Conservation (phyloP, 441 rosid species). For the Eutrema salsugineum region DNA sequence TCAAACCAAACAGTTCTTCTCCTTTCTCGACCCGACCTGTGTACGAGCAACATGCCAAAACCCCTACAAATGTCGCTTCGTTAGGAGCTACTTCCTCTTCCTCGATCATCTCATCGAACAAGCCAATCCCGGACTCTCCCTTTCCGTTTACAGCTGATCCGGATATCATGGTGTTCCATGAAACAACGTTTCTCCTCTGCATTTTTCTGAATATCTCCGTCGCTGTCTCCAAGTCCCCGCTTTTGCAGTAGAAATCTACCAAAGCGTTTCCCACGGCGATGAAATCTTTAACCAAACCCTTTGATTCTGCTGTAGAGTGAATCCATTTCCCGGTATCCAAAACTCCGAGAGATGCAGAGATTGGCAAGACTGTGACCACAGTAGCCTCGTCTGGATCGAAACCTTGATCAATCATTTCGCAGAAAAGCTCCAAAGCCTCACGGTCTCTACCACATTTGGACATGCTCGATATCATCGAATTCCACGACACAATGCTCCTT, state of each 20-base stretch:
- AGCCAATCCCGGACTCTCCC: constrained; percentile 49
- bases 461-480: constrained; percentile 65
- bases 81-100: constrained; percentile 48
- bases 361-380: constrained; percentile 61
- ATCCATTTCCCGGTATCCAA: constrained; percentile 51
- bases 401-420: constrained; percentile 59
- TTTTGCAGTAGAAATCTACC: constrained; percentile 66
- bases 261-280: constrained; percentile 66
- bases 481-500: constrained; percentile 73
- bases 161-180: constrained; percentile 72
- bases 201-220: constrained; percentile 41
- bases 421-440: constrained; percentile 63
- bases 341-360: constrained; percentile 59
- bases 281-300: constrained; percentile 34
- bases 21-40: constrained; percentile 58
- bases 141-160: constrained; percentile 70
- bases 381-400: constrained; percentile 72
- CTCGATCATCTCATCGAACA: constrained; percentile 62
- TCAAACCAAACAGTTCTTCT: constrained; percentile 48
- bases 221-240: constrained; percentile 61
- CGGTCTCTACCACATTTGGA: constrained; percentile 51
- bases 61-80: constrained; percentile 52
- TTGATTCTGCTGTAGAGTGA: constrained; percentile 53
- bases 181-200: constrained; percentile 49
- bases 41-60: constrained; percentile 71